Conservation (phyloP, 768 basidiomycete genomes). For the Auriscalpium microsporum region DNA sequence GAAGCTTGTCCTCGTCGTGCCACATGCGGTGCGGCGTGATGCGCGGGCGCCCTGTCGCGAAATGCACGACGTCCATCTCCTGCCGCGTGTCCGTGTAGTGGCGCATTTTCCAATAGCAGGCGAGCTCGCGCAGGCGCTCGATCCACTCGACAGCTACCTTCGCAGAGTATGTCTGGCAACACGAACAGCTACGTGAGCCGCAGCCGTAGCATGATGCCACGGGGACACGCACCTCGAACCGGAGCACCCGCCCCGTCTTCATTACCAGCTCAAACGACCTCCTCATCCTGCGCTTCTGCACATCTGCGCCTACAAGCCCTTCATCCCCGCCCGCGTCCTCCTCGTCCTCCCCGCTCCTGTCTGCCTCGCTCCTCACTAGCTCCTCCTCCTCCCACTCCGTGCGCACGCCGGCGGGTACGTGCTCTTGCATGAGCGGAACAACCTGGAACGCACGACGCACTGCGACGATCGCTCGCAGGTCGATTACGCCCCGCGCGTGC, state of each 20-base stretch:
- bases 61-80: slow-evolving; percentile 73
- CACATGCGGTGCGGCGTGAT: slow-evolving; percentile 49
- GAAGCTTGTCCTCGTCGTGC: slow-evolving; percentile 28
- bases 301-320: slow-evolving; percentile 34
- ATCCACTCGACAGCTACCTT: slow-evolving; percentile 80
- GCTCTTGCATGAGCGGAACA: slow-evolving; percentile 23
- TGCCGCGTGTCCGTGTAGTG: slow-evolving; percentile 68
- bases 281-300: slow-evolving; percentile 40
- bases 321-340: slow-evolving; percentile 62
- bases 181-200: not conserved
- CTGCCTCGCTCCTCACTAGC: slow-evolving; percentile 6
- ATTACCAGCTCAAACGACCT: slow-evolving; percentile 75
- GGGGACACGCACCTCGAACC: slow-evolving; percentile 61
- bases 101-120: slow-evolving; percentile 72
- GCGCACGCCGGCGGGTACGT: slow-evolving; percentile 1
- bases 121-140: slow-evolving; percentile 56
- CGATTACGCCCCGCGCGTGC: slow-evolving; percentile 57
- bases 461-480: slow-evolving; percentile 58
- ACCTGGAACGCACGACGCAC: slow-evolving; percentile 58
- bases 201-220: too few species aligned
- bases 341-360: slow-evolving; percentile 41
- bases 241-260: slow-evolving; percentile 54
- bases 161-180: slow-evolving; percentile 53
- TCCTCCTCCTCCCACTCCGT: slow-evolving; percentile 24
- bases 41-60: slow-evolving; percentile 39